phyloP scores from a whole-genome alignment of 2,329 filamentous ascomycete genomes.

The Penicillium sp. region DNA sequence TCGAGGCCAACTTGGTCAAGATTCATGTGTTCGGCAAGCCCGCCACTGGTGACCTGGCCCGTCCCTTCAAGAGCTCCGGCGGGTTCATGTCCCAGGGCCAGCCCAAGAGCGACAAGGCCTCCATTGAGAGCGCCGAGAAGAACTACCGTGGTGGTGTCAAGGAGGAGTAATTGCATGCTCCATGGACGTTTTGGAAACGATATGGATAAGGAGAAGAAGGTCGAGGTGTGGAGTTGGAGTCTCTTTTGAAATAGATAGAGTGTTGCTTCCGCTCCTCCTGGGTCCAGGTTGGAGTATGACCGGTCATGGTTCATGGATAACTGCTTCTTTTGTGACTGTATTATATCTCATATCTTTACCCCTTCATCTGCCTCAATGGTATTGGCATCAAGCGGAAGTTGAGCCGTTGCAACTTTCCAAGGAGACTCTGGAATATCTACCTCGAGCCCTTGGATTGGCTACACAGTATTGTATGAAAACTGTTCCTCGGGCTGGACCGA shows the following conservation, averaged over 20 bases:
- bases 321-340: slow-evolving; percentile 17
- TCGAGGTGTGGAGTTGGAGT: not conserved
- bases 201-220: not conserved
- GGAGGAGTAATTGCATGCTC: slow-evolving; percentile 48
- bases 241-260: not conserved
- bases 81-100: slow-evolving; percentile 76
- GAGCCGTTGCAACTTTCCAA: too few relatives aligned
- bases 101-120: slow-evolving; percentile 90
- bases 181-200: not conserved
- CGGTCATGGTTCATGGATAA: slow-evolving; percentile 1
- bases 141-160: slow-evolving; percentile 55
- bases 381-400: not conserved
- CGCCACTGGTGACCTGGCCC: slow-evolving; percentile 86
- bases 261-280: not conserved
- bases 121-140: slow-evolving; percentile 56
- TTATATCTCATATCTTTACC: slow-evolving; percentile 11
- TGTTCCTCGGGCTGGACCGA: not conserved
- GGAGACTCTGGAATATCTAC: not conserved
- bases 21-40: slow-evolving; percentile 88
- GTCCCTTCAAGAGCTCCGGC: slow-evolving; percentile 86
- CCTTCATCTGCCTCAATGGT: not conserved
- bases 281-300: not conserved
- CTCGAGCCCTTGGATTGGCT: not conserved
- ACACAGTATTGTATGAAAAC: not conserved
- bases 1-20: slow-evolving; percentile 96